Base-by-base conservation (phyloP, 495 filamentous ascomycete species). In the Paragyromitra xinjiangensis region DNA sequence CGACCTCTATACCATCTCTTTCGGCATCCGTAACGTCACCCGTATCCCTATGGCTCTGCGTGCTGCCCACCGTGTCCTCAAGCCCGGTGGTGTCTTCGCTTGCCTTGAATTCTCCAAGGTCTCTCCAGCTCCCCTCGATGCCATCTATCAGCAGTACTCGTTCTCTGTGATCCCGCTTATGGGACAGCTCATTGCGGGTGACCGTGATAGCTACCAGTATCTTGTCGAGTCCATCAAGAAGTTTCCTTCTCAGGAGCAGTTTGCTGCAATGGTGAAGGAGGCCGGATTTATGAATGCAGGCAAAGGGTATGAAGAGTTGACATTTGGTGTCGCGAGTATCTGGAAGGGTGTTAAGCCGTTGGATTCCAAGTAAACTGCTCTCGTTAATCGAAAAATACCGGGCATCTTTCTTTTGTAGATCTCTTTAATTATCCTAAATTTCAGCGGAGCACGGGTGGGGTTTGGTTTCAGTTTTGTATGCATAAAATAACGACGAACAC, bases 201-300 rank as follows among this genome's bases (percentile, higher is more conserved):
- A 99, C 83, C 87, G 95, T 64, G 94, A 94, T 79, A 97, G 93
- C 82, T 99, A 99, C 84, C 96, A 98, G 88, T 99, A 99, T 85
- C 85, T 99, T 45, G 96, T 98, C 34, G 95, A 99, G 88, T 97
- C 93, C 84, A 98, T 99, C 85, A 94, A 97, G 86, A 85, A 88
- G 51, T 99, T 98, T 82, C 96, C 96, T 3, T 89, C 86, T 63
- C 95, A 99, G 86, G 85, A 88, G 63, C 89, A 93, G 81, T 98
- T 94, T 83, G 86, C 89, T 78, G 89, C 88, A 56, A 95, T 98
- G 94, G 95, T 99, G 81, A 85, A 89, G 82, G 90, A 91, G 72
- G 95, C 93, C 50, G 96, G 95, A 14, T 98, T 99, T 82, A 89
- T 96, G 62, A 94, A 91, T 22, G 80, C 53, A 64, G 93, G 92